phyloP scores from a whole-genome alignment of 228 moss, liverwort and hornwort genomes.

The Sphagnum fallax region DNA sequence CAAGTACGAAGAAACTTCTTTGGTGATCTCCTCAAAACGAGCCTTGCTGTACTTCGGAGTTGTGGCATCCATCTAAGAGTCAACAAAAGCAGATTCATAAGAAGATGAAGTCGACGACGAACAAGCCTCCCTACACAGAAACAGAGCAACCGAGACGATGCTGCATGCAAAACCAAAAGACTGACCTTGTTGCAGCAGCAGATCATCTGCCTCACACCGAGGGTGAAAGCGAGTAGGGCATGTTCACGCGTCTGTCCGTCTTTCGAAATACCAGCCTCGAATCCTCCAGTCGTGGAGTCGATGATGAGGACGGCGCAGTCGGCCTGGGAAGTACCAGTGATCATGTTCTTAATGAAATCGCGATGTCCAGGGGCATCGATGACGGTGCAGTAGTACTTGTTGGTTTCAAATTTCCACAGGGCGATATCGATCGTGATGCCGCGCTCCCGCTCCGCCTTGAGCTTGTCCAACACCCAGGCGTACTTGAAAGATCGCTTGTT shows the following conservation, averaged over 20 bases:
- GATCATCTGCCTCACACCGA: conserved; percentile 7
- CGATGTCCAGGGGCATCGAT: conserved; percentile 19
- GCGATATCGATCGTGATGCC: conserved; percentile 12
- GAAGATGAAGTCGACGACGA: too few relatives aligned
- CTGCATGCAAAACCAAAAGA: not conserved
- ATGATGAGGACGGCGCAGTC: conserved; percentile 49
- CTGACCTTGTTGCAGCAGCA: conserved; percentile 14
- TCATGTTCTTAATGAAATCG: conserved; percentile 47
- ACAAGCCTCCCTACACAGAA: too few relatives aligned
- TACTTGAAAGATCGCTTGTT: conserved; percentile 68
- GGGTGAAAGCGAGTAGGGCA: conserved; percentile 3
- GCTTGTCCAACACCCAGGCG: conserved; percentile 87
- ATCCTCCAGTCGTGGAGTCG: conserved; percentile 47
- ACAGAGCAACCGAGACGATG: not conserved
- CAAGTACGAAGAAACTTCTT: conserved; percentile 50
- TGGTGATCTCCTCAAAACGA: conserved; percentile 42
- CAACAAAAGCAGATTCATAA: not conserved
- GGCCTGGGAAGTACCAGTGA: conserved; percentile 47
- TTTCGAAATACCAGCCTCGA: conserved; percentile 43
- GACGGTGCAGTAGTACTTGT: conserved; percentile 16
- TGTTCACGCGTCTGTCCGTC: conserved; percentile 14
- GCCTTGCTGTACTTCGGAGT: conserved; percentile 55
- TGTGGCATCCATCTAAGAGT: conserved; percentile 33
- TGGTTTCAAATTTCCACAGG: conserved; percentile 15
- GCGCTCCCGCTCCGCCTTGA: conserved; percentile 17